Conservation (phyloP, 371 early-diverging fungal genomes). For the Rhizopus delemar region DNA sequence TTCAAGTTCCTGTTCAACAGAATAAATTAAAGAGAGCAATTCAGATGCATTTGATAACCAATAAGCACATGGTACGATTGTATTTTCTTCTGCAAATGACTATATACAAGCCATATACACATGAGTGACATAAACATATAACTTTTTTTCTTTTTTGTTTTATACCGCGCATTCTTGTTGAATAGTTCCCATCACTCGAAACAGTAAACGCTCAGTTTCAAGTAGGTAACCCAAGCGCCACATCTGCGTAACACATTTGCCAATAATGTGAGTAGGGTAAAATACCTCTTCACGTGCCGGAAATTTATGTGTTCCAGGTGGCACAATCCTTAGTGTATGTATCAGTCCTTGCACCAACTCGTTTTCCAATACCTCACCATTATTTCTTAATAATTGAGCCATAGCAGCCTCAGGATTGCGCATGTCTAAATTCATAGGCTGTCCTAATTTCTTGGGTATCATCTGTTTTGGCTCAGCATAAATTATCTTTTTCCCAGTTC, state of each 20-base stretch:
- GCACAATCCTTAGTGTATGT: not conserved
- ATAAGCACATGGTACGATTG: constrained; percentile 71
- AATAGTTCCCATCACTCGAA: constrained; percentile 83
- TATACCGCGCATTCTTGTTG: constrained; percentile 66
- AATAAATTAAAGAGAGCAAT: constrained; percentile 68
- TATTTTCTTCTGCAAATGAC: constrained; percentile 48
- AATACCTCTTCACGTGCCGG: not conserved
- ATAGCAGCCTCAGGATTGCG: not conserved
- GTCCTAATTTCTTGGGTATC: not conserved
- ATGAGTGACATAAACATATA: too few species aligned
- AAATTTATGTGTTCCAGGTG: not conserved
- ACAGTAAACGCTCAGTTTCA: constrained; percentile 79
- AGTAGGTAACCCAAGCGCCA: constrained; percentile 77
- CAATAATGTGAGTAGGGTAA: not conserved
- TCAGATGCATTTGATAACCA: constrained; percentile 96
- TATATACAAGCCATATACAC: not conserved
- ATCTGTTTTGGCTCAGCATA: not conserved
- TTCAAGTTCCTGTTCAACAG: constrained; percentile 33
- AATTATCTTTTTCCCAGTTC: not conserved
- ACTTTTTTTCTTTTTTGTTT: too few species aligned
- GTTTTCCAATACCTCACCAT: not conserved
- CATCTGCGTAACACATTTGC: constrained; percentile 52
- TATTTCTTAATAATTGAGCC: not conserved
- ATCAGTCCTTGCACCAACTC: not conserved
- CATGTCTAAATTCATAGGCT: not conserved